These are phyloP conservation scores for Glarea lozoyensis DNA, from an alignment of 495 filamentous ascomycete species.

Conservation along the genomic window DNA sequence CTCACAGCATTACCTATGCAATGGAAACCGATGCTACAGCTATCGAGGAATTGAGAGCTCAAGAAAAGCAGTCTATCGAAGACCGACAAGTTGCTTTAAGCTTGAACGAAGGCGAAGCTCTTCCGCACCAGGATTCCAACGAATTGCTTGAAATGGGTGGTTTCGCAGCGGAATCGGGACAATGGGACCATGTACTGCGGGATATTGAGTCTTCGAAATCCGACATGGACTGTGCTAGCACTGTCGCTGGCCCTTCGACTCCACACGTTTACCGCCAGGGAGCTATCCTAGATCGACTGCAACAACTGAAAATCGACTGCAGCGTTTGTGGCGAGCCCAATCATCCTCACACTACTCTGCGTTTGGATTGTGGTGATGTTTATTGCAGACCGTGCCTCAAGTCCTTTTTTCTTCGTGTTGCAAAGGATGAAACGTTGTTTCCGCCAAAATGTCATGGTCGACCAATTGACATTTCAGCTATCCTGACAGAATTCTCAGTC, in stretches of 20 bases:
- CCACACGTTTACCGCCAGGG: neutral
- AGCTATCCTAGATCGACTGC: conserved; percentile 14
- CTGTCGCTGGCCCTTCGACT: conserved; percentile 2
- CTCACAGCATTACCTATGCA: conserved; percentile 14
- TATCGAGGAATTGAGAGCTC: conserved; percentile 5
- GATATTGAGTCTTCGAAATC: conserved; percentile 2
- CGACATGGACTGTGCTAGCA: neutral
- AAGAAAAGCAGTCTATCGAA: conserved; percentile 2
- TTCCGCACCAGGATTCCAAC: neutral
- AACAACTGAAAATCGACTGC: conserved; percentile 13
- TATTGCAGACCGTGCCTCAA: conserved; percentile 22
- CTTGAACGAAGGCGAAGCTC: conserved; percentile 3
- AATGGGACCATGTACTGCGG: conserved; percentile 5
- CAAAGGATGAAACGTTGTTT: conserved; percentile 21
- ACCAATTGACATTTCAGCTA: conserved; percentile 16
- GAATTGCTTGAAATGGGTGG: conserved; percentile 2
- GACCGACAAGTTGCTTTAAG: conserved; percentile 1
- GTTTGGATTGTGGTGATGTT: conserved; percentile 17
- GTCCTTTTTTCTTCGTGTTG: conserved; percentile 17
- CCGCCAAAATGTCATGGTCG: conserved; percentile 22
- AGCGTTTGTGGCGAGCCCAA: conserved; percentile 13
- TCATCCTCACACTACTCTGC: conserved; percentile 17
- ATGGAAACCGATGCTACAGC: conserved; percentile 6
- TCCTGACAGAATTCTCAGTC: conserved; percentile 16
- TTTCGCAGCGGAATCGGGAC: neutral